Percentiles rank a stretch among this genome's conserved stretches.
Evolutionary conservation across 2,329 filamentous ascomycete genomes (phyloP).

Genomic region (Verruconis gallopava): DNA sequence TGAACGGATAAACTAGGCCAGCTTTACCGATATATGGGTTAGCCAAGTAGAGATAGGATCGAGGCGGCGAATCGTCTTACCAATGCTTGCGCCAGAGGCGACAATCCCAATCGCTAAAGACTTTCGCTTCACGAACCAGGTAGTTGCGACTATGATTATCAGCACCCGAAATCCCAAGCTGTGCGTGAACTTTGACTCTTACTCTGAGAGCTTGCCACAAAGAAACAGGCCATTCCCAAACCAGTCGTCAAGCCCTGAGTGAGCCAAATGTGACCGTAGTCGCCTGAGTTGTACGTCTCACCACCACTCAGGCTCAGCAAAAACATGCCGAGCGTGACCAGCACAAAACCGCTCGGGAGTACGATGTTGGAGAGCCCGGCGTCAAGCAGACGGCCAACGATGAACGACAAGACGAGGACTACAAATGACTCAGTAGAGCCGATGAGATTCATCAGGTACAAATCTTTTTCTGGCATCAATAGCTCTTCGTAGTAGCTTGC

Average conservation of each 20-base stretch:
- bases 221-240: constrained; percentile 40
- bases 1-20: constrained; percentile 34
- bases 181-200: constrained; percentile 14
- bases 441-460: constrained; percentile 33
- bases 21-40: constrained; percentile 15
- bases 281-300: constrained; percentile 23
- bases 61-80: constrained; percentile 13
- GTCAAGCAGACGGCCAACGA: constrained; percentile 36
- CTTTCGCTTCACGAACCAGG: constrained; percentile 36
- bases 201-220: constrained; percentile 39
- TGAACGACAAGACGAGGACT: constrained; percentile 31
- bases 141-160: constrained; percentile 29
- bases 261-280: constrained; percentile 31
- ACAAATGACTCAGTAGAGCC: constrained; percentile 36
- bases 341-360: constrained; percentile 27
- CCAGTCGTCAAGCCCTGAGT: constrained; percentile 35
- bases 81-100: constrained; percentile 36
- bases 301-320: constrained; percentile 20
- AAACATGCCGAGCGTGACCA: constrained; percentile 33
- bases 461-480: constrained; percentile 27
- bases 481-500: constrained; percentile 35
- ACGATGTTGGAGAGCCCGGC: constrained; percentile 31
- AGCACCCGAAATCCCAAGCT: constrained; percentile 8
- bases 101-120: constrained; percentile 37
- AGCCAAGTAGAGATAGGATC: neutral